Percentiles rank a stretch among this genome's conserved stretches.
phyloP scores from a whole-genome alignment of 2,329 filamentous ascomycete species.

The Phialemonium atrogriseum region DNA sequence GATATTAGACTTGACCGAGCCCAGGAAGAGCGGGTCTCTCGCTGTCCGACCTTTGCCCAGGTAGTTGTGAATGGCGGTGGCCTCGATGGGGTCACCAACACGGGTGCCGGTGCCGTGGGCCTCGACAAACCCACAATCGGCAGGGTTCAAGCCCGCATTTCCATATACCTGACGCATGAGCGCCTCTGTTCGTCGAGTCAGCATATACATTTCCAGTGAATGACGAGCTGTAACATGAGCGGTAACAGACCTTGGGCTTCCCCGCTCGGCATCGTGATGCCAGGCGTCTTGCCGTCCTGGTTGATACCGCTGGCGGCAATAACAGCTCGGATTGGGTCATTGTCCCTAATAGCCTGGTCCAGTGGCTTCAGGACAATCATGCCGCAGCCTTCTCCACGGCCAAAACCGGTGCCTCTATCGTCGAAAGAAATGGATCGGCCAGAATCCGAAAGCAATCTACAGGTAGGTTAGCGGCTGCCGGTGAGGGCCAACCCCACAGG shows the following conservation, averaged over 20 bases:
- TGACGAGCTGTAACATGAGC: no score
- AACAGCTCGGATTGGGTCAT: slow-evolving; percentile 44
- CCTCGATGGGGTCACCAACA: slow-evolving; percentile 49
- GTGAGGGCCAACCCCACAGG: neutral
- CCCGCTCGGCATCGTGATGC: slow-evolving; percentile 47
- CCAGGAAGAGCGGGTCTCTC: slow-evolving; percentile 35
- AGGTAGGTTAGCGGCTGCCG: slow-evolving; percentile 7
- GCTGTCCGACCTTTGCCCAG: slow-evolving; percentile 29
- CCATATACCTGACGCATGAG: slow-evolving; percentile 35
- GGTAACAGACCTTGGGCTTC: slow-evolving; percentile 33
- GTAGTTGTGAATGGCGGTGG: slow-evolving; percentile 35
- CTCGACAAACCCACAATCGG: slow-evolving; percentile 35
- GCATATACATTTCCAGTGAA: slow-evolving; percentile 3
- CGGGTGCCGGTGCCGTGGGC: slow-evolving; percentile 49
- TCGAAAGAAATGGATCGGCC: slow-evolving; percentile 46
- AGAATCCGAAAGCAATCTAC: slow-evolving; percentile 38
- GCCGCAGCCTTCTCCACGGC: slow-evolving; percentile 50
- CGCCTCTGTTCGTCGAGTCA: slow-evolving; percentile 19
- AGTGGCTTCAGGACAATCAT: slow-evolving; percentile 49
- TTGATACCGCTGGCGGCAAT: slow-evolving; percentile 43
- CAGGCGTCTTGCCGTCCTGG: slow-evolving; percentile 47
- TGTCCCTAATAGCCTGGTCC: slow-evolving; percentile 43
- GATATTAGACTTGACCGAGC: slow-evolving; percentile 42
- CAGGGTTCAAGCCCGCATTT: slow-evolving; percentile 28
- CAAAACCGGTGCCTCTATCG: slow-evolving; percentile 46